Evolutionary conservation across 345 rosid genomes (phyloP), one percentile per base, ranked within the genome.

Genomic region (Bretschneidera sinensis): DNA sequence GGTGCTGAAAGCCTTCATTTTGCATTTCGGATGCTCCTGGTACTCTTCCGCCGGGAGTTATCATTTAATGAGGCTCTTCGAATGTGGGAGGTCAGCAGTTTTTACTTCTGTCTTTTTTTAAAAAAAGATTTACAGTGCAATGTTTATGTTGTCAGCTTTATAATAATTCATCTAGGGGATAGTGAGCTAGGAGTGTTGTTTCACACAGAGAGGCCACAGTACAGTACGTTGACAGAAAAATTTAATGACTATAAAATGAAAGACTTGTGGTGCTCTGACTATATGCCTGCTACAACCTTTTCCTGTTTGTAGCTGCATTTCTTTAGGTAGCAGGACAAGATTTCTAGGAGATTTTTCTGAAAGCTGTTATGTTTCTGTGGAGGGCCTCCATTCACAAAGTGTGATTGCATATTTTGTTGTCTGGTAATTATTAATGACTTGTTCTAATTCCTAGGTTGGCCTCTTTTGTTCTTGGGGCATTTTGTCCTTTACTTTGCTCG

Each of bases 1-100:
- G 98, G 95, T 65, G 91, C 96, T 74, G 96, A 91, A 81, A 88
- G 96, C 75, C 96, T 91, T 62, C 98, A 88, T 82, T 91, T 91
- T 80, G 98, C 98, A 20, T 91, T 91, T 70, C 87, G 86, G 45
- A 91, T 91, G 96, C 81, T 91, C 65, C 77, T 91, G 65, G 98
- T 91, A 55, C 83, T 88, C 63, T 91, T 88, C 68, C 92, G 95
- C 7, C 74, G 92, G 19, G 98, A 88, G 66, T 66, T 91, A 62
- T 77, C 96, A 66, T 91, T 91, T 53, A 48, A 59, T 54, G 95
- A 91, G 69, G 86, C 91, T 73, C 98, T 91, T 69, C 73, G 71
- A 39, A 88, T 91, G 98, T 91, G 98, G 98, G 98, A 91, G 96
- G 96, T 91, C 63, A 21, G 89, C 79, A 16, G 15, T 33, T 51